Evolutionary conservation across 805 yeast species (phyloP), one percentile per base, ranked within the genome.

Genomic region (Saccharomycopsis guyanensis): DNA sequence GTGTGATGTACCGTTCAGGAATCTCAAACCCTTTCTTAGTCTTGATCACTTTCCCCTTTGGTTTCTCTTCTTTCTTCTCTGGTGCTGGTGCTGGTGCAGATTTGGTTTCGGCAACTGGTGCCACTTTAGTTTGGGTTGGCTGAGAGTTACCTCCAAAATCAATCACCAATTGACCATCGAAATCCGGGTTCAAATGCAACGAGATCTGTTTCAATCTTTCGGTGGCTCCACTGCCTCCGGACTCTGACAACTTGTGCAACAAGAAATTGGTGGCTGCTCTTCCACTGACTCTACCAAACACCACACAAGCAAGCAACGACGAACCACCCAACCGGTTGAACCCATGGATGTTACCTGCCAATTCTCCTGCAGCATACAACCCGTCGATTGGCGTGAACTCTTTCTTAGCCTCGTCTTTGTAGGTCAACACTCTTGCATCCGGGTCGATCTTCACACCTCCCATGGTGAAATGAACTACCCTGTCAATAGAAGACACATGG

Each of bases 391-490:
- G 60, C 19, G 45, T 51, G 23, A 44, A 52, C 27, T 64, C 54
- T 36, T 61, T 55, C 22, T 54, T 57, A 43, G 68, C 12, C 8
- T 42, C 40, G 6, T 61, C 60, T 1, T 58, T 53, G 24, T 49
- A 55, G n/a, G 65, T 53, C 45, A 71, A 43, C 51, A 64, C 56
- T 58, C 71, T 59, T 1, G 76, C 64, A 38, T 67, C 61, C 38
- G 69, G 68, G 55, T 74, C 71, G 54, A 77, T 74, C 56, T 72
- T 70, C 40, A 75, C 75, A 13, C 85, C 85, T 24, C 85, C 85
- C 84, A 78, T 79, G 13, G 84, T 76, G 59, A 78, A 78, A 57
- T 78, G 85, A 39, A 79, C 64, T 47, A 75, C 78, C 32, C 82
- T 67, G 4, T 80, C 74, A 38, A 76, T 68, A 50, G 66, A 71